Percentiles rank a stretch among this genome's conserved stretches.
These are phyloP conservation scores for Candida coquimbonensis DNA, from an alignment of 805 yeast species.

Conservation along the genomic window DNA sequence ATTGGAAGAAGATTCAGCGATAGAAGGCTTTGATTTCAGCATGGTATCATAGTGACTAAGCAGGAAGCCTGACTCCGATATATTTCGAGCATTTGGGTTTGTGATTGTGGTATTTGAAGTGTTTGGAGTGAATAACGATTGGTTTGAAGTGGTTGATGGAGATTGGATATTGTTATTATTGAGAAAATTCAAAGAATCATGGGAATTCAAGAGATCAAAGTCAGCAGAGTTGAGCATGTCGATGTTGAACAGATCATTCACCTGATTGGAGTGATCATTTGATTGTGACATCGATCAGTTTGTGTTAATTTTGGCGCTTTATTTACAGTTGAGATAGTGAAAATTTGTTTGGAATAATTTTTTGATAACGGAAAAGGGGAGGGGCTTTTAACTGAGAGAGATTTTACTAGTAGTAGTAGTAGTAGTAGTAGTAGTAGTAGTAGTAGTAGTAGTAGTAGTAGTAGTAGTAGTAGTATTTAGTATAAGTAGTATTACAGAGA, in stretches of 20 bases:
- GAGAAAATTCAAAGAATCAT: slow-evolving; percentile 12
- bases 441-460: background rate
- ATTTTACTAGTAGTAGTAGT: background rate
- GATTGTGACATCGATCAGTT: background rate
- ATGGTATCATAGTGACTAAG: slow-evolving; percentile 1
- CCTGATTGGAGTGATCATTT: background rate
- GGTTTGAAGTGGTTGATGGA: background rate
- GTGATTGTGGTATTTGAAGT: background rate
- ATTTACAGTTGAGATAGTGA: background rate
- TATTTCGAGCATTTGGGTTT: slow-evolving; percentile 3
- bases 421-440: background rate
- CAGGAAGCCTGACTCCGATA: background rate
- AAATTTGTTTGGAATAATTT: background rate
- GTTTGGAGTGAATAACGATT: background rate
- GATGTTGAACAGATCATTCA: slow-evolving; percentile 13
- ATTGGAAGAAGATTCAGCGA: background rate
- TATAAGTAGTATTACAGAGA: no score
- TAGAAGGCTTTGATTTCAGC: background rate
- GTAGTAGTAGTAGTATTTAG: no score
- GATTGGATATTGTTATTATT: slow-evolving; percentile 1
- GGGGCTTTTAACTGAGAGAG: background rate
- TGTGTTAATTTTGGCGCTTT: background rate
- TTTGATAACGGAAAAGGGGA: background rate
- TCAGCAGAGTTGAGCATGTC: slow-evolving; percentile 14
- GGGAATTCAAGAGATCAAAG: slow-evolving; percentile 20